Evolutionary conservation across 2,329 filamentous ascomycete species (phyloP).

Genomic region (Onygenales sp.): DNA sequence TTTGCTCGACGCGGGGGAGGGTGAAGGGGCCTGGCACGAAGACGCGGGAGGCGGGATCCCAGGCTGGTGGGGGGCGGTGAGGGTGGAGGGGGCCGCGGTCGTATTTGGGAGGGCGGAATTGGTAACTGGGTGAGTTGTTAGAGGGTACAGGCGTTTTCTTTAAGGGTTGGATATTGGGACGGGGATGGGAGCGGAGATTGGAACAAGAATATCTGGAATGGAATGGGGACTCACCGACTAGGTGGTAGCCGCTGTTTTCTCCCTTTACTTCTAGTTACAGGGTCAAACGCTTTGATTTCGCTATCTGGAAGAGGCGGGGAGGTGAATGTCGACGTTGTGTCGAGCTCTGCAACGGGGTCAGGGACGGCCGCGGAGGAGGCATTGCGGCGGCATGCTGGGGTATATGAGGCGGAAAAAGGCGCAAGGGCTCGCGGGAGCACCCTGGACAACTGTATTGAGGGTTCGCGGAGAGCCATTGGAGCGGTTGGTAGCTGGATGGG

Average conservation of each 20-base stretch:
- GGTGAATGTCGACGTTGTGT: slow-evolving; percentile 35
- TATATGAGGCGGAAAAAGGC: slow-evolving; percentile 22
- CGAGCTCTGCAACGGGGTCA: slow-evolving; percentile 35
- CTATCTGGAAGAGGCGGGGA: slow-evolving; percentile 24
- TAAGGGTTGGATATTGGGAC: too few relatives aligned
- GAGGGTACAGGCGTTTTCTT: slow-evolving; percentile 1
- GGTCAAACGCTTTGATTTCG: slow-evolving; percentile 41
- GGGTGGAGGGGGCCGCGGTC: slow-evolving; percentile 89
- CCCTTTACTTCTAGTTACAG: slow-evolving; percentile 36
- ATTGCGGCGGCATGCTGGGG: slow-evolving; percentile 34
- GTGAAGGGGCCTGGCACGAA: slow-evolving; percentile 90
- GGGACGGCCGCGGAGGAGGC: slow-evolving; percentile 31
- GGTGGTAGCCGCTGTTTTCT: slow-evolving; percentile 38
- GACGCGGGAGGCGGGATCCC: slow-evolving; percentile 77
- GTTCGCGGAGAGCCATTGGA: slow-evolving; percentile 31
- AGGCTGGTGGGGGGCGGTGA: slow-evolving; percentile 76
- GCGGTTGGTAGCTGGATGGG: neutral
- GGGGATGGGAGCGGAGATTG: too few relatives aligned
- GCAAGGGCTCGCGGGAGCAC: slow-evolving; percentile 25
- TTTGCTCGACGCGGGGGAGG: slow-evolving; percentile 77
- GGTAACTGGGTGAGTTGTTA: slow-evolving; percentile 56
- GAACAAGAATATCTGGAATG: neutral
- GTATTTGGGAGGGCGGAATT: slow-evolving; percentile 90
- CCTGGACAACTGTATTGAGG: slow-evolving; percentile 30
- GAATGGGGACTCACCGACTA: slow-evolving; percentile 39